Conservation (phyloP, 2,329 filamentous ascomycete species). For the Penicillium sp. region DNA sequence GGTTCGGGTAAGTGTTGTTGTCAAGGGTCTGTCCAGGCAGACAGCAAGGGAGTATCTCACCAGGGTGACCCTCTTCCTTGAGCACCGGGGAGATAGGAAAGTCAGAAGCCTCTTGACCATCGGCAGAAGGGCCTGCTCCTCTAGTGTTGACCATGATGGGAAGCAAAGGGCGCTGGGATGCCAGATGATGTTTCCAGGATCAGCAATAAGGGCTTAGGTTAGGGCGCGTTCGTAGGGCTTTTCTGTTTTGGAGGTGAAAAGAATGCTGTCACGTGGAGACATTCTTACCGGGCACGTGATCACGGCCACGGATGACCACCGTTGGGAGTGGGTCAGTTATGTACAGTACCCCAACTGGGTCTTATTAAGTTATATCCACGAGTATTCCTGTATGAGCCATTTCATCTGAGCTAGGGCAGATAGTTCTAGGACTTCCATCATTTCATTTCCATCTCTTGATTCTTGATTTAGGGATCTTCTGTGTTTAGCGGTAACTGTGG, state of each 20-base stretch:
- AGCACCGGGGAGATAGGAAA: conserved; percentile 36
- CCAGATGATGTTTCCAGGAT: conserved; percentile 45
- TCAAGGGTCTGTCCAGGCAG: not conserved
- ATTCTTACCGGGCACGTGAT: not conserved
- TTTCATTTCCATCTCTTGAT: too few species aligned
- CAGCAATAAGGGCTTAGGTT: conserved; percentile 56
- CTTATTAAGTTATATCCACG: too few species aligned
- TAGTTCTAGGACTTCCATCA: too few species aligned
- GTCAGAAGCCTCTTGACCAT: conserved; percentile 34
- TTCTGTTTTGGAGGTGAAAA: conserved; percentile 14
- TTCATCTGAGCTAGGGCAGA: too few species aligned
- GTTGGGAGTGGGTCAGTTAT: too few species aligned
- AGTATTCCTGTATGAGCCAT: too few species aligned
- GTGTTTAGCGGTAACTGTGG: too few species aligned
- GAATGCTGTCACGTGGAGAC: conserved; percentile 2
- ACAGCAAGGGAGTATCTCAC: conserved; percentile 33
- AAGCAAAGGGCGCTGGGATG: conserved; percentile 27
- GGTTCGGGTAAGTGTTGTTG: conserved; percentile 1
- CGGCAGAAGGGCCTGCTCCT: conserved; percentile 34
- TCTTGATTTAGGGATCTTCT: too few species aligned
- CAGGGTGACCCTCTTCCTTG: conserved; percentile 35
- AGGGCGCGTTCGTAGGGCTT: conserved; percentile 53
- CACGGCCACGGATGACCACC: too few species aligned
- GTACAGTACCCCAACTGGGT: too few species aligned
- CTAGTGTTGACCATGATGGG: conserved; percentile 40